Evolutionary conservation across 345 rosid species (phyloP).

Genomic region (Gossypium australe): DNA sequence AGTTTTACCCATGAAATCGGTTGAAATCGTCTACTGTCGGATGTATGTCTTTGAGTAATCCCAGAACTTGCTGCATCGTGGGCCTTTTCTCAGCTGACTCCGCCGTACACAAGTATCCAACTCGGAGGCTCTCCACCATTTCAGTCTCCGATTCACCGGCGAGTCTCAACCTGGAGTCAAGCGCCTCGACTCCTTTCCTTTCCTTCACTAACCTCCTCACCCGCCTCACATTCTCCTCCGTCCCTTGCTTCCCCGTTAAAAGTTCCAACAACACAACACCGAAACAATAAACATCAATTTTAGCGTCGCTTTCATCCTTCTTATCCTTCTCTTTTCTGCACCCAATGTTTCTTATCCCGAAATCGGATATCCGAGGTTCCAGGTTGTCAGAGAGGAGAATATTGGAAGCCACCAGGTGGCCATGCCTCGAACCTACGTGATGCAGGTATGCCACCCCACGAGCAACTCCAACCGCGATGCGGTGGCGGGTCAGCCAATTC

Average conservation of each 20-base stretch:
- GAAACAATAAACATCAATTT: slow-evolving; percentile 59
- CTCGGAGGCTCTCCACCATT: slow-evolving; percentile 81
- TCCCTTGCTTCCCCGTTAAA: slow-evolving; percentile 60
- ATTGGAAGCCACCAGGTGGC: slow-evolving; percentile 74
- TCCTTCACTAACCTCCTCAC: slow-evolving; percentile 64
- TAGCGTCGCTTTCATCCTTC: slow-evolving; percentile 18
- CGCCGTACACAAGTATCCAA: slow-evolving; percentile 80
- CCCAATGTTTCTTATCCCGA: slow-evolving; percentile 43
- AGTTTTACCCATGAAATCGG: background rate
- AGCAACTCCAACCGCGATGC: slow-evolving; percentile 75
- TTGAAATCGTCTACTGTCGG: slow-evolving; percentile 15
- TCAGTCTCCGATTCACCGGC: slow-evolving; percentile 49
- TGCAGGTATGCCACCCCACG: slow-evolving; percentile 95
- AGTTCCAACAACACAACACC: slow-evolving; percentile 72
- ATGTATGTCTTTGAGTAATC: slow-evolving; percentile 74
- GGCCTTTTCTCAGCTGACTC: slow-evolving; percentile 73
- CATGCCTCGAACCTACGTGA: slow-evolving; percentile 76
- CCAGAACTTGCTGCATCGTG: slow-evolving; percentile 88
- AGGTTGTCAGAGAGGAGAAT: slow-evolving; percentile 64
- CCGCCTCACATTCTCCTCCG: slow-evolving; percentile 45
- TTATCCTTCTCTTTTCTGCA: background rate
- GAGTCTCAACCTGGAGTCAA: slow-evolving; percentile 55
- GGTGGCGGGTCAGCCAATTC: slow-evolving; percentile 76
- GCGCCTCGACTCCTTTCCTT: slow-evolving; percentile 50
- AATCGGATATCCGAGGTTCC: slow-evolving; percentile 75